Base-by-base conservation (phyloP, 2,329 filamentous ascomycete species). In the Cyclaneusma minus region DNA sequence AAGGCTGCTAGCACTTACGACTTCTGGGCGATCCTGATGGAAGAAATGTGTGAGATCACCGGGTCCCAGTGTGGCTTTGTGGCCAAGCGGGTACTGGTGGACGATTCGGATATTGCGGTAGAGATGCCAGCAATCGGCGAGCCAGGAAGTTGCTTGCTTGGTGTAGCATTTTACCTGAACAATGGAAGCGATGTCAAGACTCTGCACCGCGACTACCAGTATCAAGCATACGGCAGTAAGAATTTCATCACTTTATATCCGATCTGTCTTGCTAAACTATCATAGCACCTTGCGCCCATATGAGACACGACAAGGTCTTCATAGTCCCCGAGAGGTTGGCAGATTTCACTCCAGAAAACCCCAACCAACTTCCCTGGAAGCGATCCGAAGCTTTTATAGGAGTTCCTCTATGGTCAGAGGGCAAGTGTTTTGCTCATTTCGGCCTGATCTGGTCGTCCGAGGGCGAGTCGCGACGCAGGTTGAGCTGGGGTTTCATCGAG, bases 271-370 rank as follows among this genome's bases (percentile, higher is more conserved):
- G n/a, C n/a, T 27, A n/a, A 10, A 17, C 16, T 12, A 6, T 11
- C 16, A 18, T 11, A 13, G 68, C 70, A 35, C 72, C 73, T 4
- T 74, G 73, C 46, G 63, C 64, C 18, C 64, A 75, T 43, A 78
- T 80, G 73, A 68, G 66, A 37, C 67, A 79, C 43, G 72, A 78
- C 51, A 76, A 78, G 45, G 67, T 77, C 26, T 74, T 77, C 43
- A 49, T 79, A 30, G 68, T 81, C 13, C 68, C 73, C 1, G 66
- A 77, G 29, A 56, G 60, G 21, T 48, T 80, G 23, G 56, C 56
- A 28, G 61, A 67, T 4, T 64, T 74, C 40, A 60, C 67, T 24
- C 57, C 62, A 14, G 55, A 69, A 35, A 73, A 74, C 36, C 68
- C 68, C 4, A 73, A 75, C 39, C 47, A 56, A 25, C 48, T 77